Percentiles rank a stretch among this genome's conserved stretches.
Conservation (phyloP, 495 filamentous ascomycete species). For the Ramalina intermedia region DNA sequence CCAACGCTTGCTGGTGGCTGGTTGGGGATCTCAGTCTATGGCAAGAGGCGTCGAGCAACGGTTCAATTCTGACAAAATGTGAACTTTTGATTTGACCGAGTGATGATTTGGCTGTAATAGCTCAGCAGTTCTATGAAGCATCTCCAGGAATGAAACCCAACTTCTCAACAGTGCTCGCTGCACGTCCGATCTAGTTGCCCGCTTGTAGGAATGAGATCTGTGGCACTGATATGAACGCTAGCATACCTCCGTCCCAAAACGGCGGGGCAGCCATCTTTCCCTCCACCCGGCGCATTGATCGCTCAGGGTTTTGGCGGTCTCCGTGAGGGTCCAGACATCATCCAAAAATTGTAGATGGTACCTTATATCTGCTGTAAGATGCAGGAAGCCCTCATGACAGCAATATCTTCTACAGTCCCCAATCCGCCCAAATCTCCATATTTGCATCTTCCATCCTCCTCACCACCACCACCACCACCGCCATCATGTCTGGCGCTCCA, state of each 20-base stretch:
- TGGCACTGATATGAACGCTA: too few relatives aligned
- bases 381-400: too few relatives aligned
- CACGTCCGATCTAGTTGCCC: too few relatives aligned
- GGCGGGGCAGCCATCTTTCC: too few relatives aligned
- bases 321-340: too few relatives aligned
- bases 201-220: not conserved
- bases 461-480: not conserved
- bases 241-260: too few relatives aligned
- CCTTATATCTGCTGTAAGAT: too few relatives aligned
- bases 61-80: not conserved
- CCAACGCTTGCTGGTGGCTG: not conserved
- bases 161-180: not conserved
- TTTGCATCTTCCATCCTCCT: not conserved
- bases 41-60: not conserved
- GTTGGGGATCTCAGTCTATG: not conserved
- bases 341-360: too few relatives aligned
- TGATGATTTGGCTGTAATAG: not conserved
- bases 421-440: not conserved
- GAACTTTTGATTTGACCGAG: not conserved
- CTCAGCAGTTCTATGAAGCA: too few relatives aligned
- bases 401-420: too few relatives aligned
- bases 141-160: not conserved
- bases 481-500: slow-evolving; percentile 37
- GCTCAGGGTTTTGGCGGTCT: too few relatives aligned
- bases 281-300: too few relatives aligned